Evolutionary conservation across 1,139 yeast genomes (phyloP), one percentile per base, ranked within the genome.

Genomic region (Zhuliangozyma blackwelliae): DNA sequence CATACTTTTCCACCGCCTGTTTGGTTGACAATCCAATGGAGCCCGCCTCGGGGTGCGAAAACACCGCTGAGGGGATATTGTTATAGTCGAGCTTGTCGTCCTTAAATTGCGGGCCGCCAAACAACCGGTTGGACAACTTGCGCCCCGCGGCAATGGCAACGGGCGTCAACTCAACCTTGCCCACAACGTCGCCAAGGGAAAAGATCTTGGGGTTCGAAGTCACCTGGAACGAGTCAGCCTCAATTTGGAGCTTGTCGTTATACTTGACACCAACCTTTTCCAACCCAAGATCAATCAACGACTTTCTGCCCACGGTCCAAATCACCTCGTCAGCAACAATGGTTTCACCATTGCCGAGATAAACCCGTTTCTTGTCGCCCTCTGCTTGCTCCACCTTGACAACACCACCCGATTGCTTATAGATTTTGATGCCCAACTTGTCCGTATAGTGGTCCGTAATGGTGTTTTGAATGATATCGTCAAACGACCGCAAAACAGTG

Each of bases 131-230:
- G 29, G 97, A 78, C 49, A 92, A 75, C 61, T 79, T 86, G 64
- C 99, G 82, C 41, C 99, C 99, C 7, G 98, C 94, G 29, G 98
- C 97, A 68, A 92, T 92, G 33, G 98, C 98, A 33, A 89, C 97
- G 6, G 99, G 99, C 7, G 99, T 92, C 55, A 92, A 76, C 66
- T 92, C 97, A 36, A 85, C 84, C 40, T 82, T 82, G 44, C 96
- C 96, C 30, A 84, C 82, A 43, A 89, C 95, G 60, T 92, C 99
- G 55, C 99, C 99, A 37, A 92, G 71, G 2, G 98, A 82, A 58
- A 74, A 88, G 45, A 92, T 74, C 61, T 80, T 77, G 37, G 79
- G 71, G 44, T 84, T 77, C 37, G 78, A 69, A 9, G 97, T 83
- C 55, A 79, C 78, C 70, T 94, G 98, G 64, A 68, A 90, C 63